Base-by-base conservation (phyloP, 768 basidiomycete species). In the Collybia sordida region DNA sequence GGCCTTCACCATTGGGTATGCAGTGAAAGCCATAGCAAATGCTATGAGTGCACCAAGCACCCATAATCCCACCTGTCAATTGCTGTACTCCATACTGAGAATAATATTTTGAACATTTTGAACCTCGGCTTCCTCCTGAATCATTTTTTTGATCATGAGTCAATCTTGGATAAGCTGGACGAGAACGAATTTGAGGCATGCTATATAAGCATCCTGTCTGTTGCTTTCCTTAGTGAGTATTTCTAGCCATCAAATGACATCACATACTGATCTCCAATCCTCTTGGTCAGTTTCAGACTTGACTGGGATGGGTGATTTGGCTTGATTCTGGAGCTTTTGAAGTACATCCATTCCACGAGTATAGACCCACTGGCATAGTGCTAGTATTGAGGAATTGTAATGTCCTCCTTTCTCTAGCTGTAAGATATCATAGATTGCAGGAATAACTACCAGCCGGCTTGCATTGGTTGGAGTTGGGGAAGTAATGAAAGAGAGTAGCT, bases 21-120 rank as follows among this genome's bases (percentile, higher is more conserved):
- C 55, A 61, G 27, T 61, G 57, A 41, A 61, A 61, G 0, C 59
- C 59, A 51, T 61, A 61, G 44, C 52, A 56, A 8, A 58, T 54
- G 40, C 57, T 58, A 40, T 61, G 59, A 1, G 55, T 61, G 36
- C 59, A 61, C 59, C 60, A 61, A 1, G 46, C 55, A 18, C n/a
- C n/a, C n/a, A n/a, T n/a, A n/a, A n/a, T n/a, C n/a, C n/a, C n/a
- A n/a, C n/a, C n/a, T n/a, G n/a, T 27, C 27, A 11, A 11, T 27
- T 11, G 27, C 27, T 27, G 27, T 11, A 5, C 6, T 11, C 44
- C 31, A 45, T 45, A 45, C 19, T 34, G 28, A 7, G 44, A 45
- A 17, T 45, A 45, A 21, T 45, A 45, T 18, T 45, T 45, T 2
- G 28, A 45, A 15, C 42, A 51, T 25, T 47, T 47, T n/a, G 46